phyloP scores from a whole-genome alignment of 148 eudicot genomes.

The Fallopia convolvulus region DNA sequence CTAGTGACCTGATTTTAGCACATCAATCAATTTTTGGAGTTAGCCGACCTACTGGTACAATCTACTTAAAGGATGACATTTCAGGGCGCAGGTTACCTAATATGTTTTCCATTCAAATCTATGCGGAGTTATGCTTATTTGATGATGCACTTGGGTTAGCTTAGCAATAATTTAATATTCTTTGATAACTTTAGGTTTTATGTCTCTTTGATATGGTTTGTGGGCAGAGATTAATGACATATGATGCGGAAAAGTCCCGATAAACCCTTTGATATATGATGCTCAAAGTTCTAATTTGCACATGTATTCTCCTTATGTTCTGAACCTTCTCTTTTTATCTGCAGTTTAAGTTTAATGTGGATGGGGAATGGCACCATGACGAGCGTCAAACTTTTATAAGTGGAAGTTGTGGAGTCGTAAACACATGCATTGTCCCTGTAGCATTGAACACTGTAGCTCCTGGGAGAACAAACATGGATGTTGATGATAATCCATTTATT shows the following conservation, averaged over 20 bases:
- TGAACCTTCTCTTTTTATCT: constrained; percentile 19
- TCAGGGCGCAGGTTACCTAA: not conserved
- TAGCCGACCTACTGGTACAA: not conserved
- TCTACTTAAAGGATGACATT: not conserved
- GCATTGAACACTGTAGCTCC: constrained; percentile 39
- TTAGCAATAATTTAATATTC: not conserved
- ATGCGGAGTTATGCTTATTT: not conserved
- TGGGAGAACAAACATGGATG: constrained; percentile 65
- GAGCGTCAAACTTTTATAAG: constrained; percentile 48
- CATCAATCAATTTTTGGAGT: not conserved
- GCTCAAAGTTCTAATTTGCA: not conserved
- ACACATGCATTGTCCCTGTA: constrained; percentile 41
- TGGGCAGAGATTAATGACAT: not conserved
- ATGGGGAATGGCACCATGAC: constrained; percentile 82
- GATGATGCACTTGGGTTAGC: not conserved
- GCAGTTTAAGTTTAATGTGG: constrained; percentile 80
- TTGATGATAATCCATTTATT: constrained; percentile 46
- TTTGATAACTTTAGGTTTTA: not conserved
- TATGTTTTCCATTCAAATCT: not conserved
- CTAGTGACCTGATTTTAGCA: not conserved
- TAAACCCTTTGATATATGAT: not conserved
- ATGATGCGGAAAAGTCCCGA: not conserved
- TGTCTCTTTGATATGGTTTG: not conserved
- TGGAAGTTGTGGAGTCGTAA: constrained; percentile 63
- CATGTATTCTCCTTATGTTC: not conserved